phyloP scores from a whole-genome alignment of 345 rosid species.

The Dimocarpus longan region DNA sequence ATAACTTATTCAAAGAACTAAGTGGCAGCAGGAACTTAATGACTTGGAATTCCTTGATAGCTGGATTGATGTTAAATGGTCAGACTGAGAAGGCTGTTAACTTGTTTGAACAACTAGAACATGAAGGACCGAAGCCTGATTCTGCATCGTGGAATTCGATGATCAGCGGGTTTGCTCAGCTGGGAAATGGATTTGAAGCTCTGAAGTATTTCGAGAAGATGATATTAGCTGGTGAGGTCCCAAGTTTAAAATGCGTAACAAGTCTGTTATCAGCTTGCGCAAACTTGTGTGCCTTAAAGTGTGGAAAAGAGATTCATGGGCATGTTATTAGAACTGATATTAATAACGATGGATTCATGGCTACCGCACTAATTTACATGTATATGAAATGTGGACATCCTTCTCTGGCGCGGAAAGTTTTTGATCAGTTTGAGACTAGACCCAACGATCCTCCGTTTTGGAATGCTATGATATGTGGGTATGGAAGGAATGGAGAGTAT shows the following conservation, averaged over 20 bases:
- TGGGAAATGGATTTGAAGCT: conserved; percentile 51
- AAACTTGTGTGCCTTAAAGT: conserved; percentile 42
- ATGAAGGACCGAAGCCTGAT: conserved; percentile 58
- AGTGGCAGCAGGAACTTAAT: conserved; percentile 49
- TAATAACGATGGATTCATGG: conserved; percentile 40
- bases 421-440: conserved; percentile 46
- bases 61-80: conserved; percentile 63
- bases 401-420: conserved; percentile 42
- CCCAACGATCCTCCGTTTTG: conserved; percentile 67
- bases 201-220: conserved; percentile 56
- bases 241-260: conserved; percentile 58
- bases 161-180: conserved; percentile 61
- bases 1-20: conserved; percentile 43
- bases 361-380: conserved; percentile 59
- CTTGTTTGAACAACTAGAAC: conserved; percentile 48
- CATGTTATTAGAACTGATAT: conserved; percentile 43
- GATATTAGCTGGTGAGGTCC: conserved; percentile 41
- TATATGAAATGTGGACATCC: conserved; percentile 66
- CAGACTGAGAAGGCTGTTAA: conserved; percentile 47
- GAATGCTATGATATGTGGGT: conserved; percentile 80
- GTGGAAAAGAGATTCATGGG: conserved; percentile 65
- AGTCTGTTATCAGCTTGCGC: conserved; percentile 68
- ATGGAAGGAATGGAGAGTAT: conserved; percentile 65
- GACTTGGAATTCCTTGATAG: conserved; percentile 60
- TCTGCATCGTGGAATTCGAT: conserved; percentile 72